Conservation (phyloP, 768 basidiomycete genomes). For the Leccinum obscurum region DNA sequence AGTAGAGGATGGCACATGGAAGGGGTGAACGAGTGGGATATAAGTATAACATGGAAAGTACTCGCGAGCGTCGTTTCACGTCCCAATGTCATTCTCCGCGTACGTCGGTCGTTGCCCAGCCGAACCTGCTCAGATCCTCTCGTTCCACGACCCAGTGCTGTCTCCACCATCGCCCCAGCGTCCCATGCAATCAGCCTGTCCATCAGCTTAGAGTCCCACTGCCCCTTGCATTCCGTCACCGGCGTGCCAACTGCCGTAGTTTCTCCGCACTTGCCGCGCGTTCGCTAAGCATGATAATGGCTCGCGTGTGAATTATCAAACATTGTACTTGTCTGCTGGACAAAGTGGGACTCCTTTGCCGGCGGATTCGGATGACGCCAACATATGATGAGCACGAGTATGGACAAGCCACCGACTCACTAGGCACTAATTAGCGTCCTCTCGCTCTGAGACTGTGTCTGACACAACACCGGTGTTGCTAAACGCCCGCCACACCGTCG, state of each 20-base stretch:
- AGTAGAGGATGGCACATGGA: not conserved
- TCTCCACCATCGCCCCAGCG: not conserved
- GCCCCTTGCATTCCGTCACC: not conserved
- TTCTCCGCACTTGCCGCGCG: constrained; percentile 11
- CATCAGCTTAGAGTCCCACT: not conserved
- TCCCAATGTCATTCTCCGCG: constrained; percentile 33
- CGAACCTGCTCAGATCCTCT: constrained; percentile 4
- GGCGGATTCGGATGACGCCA: constrained; percentile 10
- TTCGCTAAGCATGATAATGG: constrained; percentile 1
- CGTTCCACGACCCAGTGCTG: not conserved
- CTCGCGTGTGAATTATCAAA: constrained; percentile 1
- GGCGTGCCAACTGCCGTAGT: not conserved
- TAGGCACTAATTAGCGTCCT: not conserved
- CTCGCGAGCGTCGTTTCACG: constrained; percentile 22
- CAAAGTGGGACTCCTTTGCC: not conserved
- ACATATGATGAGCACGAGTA: not conserved
- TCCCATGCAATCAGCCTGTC: not conserved
- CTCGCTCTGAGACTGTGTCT: not conserved
- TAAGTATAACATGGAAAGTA: constrained; percentile 21
- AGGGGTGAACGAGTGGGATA: constrained; percentile 11
- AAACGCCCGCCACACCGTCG: not conserved
- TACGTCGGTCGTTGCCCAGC: constrained; percentile 25
- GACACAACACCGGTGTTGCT: not conserved
- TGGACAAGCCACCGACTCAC: not conserved
- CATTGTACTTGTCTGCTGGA: not conserved